Evolutionary conservation across 306 rosid genomes (phyloP), one percentile per base, ranked within the genome.

Genomic region (Quercus bicolor): DNA sequence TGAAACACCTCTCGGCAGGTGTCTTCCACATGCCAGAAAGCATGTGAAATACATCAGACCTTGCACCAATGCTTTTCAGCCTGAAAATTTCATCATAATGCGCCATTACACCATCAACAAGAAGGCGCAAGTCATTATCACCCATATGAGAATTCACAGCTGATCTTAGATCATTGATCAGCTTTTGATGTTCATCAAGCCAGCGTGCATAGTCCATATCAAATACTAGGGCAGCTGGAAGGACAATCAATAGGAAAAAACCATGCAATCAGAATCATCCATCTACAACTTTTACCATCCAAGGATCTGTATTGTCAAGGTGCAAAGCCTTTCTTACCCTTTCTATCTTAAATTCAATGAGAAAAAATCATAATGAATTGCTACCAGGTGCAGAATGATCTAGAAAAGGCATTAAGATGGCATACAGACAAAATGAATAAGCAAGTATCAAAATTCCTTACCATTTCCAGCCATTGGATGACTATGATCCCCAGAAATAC

Each of bases 11-110:
- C 82, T 94, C 97, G 0, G 92, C 92, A 14, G 98, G 98, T 0
- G 94, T 90, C 82, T 80, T 89, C 98, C 98, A 94, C 89, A 90
- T 84, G 59, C 98, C 98, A 14, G 93, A 94, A 40, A 94, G 91
- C 79, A 94, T 89, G 88, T 94, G 98, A 75, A 94, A 91, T 28
- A 94, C 97, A 75, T 94, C 94, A 28, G 92, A 90, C 79, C 89
- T 94, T n/a, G 96, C 84, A 9, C 92, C 97, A 23, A 85, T 40
- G 56, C 91, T 89, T 81, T 94, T 94, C 53, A 94, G 74, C 91
- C 89, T 84, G 73, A 86, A 91, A 19, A 91, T 60, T 59, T 90
- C 92, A 56, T 94, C 96, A 48, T 87, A 89, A 68, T 91, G 97
- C 4, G 88, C 68, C 90, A 89, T 84, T 28, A 86, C 90, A 51